These are phyloP conservation scores for Draba incana DNA, from an alignment of 345 rosid species.

Conservation along the genomic window DNA sequence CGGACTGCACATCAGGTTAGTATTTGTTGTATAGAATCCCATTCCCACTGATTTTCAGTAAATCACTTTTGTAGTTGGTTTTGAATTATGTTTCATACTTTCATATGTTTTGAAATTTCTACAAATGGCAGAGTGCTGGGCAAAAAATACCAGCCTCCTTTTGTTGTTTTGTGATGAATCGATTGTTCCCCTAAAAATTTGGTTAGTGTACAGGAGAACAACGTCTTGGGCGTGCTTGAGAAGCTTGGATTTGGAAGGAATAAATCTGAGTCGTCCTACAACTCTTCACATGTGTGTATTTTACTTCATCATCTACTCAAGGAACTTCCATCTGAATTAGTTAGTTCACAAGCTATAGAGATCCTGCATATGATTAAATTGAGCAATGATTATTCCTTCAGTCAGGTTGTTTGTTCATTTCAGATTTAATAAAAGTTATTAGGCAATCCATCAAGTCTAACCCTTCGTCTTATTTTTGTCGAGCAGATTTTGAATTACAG, in stretches of 20 bases:
- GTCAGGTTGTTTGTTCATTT: constrained; percentile 55
- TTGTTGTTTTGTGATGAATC: constrained; percentile 37
- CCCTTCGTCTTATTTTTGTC: constrained; percentile 19
- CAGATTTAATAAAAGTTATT: constrained; percentile 6
- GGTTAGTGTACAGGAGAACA: constrained; percentile 41
- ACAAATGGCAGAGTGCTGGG: constrained; percentile 11
- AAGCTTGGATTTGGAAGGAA: constrained; percentile 72
- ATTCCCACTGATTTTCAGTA: background rate
- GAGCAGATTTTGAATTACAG: constrained; percentile 79
- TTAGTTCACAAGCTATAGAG: constrained; percentile 62
- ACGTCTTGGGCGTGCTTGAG: constrained; percentile 51
- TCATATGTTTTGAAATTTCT: constrained; percentile 4
- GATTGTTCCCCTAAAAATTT: constrained; percentile 46
- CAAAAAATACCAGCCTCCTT: background rate
- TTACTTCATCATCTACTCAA: constrained; percentile 78
- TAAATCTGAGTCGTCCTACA: constrained; percentile 47
- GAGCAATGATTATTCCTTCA: constrained; percentile 67
- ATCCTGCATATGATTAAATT: constrained; percentile 67
- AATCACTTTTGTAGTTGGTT: background rate
- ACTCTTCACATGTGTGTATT: constrained; percentile 58
- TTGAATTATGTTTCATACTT: background rate
- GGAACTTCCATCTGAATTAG: constrained; percentile 70
- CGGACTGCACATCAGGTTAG: constrained; percentile 71
- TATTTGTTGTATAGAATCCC: constrained; percentile 12
- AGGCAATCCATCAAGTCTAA: constrained; percentile 14